These are phyloP conservation scores for Rhodotorula toruloides DNA, from an alignment of 768 basidiomycete genomes.

Conservation along the genomic window DNA sequence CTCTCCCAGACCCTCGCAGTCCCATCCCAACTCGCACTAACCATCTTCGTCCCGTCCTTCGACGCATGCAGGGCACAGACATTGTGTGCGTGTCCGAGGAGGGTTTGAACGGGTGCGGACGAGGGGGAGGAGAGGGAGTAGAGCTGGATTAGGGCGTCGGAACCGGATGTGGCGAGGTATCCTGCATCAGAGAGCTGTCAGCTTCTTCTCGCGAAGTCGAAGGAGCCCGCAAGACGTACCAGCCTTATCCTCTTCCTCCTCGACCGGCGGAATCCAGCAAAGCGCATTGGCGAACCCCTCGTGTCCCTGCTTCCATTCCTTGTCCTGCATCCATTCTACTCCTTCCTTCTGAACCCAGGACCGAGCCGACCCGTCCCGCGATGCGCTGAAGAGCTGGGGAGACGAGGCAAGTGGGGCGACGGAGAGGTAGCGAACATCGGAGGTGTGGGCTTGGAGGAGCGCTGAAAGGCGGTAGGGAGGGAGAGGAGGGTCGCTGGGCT, in stretches of 20 bases:
- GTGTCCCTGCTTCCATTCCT: not conserved
- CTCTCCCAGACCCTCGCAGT: constrained; percentile 28
- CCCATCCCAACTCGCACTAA: constrained; percentile 32
- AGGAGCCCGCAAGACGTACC: not conserved
- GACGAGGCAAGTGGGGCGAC: not conserved
- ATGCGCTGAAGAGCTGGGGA: constrained; percentile 8
- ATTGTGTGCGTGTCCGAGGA: constrained; percentile 82
- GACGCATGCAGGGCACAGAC: constrained; percentile 70
- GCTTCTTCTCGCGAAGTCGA: too few relatives aligned
- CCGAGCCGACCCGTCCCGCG: constrained; percentile 21
- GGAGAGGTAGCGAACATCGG: constrained; percentile 29
- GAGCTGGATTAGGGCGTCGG: constrained; percentile 78
- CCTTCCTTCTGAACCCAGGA: not conserved
- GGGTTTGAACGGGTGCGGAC: constrained; percentile 65
- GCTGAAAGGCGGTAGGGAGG: constrained; percentile 12
- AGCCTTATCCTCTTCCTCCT: not conserved
- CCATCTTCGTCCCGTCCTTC: constrained; percentile 2
- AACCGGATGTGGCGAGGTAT: constrained; percentile 75
- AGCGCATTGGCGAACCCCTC: constrained; percentile 18
- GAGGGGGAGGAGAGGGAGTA: constrained; percentile 58
- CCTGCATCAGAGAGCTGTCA: constrained; percentile 51
- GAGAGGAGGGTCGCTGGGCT: too few relatives aligned
- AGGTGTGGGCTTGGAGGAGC: constrained; percentile 14
- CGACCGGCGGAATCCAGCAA: not conserved
- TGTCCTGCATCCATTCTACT: not conserved